Conservation (phyloP, 2,329 filamentous ascomycete species). For the Ophiosphaerella narmari region DNA sequence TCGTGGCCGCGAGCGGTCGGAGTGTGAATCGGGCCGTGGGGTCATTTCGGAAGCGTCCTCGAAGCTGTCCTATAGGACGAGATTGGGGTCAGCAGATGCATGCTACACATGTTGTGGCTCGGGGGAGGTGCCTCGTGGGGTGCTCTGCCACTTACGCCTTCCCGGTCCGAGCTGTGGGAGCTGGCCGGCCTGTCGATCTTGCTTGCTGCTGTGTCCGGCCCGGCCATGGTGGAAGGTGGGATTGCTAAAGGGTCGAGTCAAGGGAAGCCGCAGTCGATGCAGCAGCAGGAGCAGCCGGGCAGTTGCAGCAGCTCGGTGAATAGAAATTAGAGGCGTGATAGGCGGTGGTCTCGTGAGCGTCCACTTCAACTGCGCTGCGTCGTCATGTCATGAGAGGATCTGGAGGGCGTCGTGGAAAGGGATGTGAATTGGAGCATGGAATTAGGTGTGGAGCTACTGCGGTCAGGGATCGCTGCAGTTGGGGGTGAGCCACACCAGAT, state of each 20-base stretch:
- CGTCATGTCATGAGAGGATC: conserved; percentile 2
- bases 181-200: conserved; percentile 33
- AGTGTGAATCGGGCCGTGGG: conserved; percentile 45
- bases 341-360: neutral
- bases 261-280: conserved; percentile 23
- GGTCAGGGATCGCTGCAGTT: conserved; percentile 7
- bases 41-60: conserved; percentile 76
- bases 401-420: conserved; percentile 4
- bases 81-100: conserved; percentile 14
- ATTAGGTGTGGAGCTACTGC: conserved; percentile 19
- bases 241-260: conserved; percentile 9
- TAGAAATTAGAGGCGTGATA: conserved; percentile 6
- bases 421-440: conserved; percentile 13
- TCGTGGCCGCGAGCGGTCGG: conserved; percentile 52
- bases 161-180: conserved; percentile 39
- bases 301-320: neutral
- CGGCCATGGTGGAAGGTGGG: conserved; percentile 13
- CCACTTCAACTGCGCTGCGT: neutral
- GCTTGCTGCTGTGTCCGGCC: conserved; percentile 25
- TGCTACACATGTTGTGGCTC: neutral
- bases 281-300: conserved; percentile 3
- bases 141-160: conserved; percentile 24
- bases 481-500: conserved; percentile 10
- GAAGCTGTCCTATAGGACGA: conserved; percentile 68
- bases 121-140: neutral